Conservation (phyloP, 2,329 filamentous ascomycete genomes). For the Fusarium goolgardi region DNA sequence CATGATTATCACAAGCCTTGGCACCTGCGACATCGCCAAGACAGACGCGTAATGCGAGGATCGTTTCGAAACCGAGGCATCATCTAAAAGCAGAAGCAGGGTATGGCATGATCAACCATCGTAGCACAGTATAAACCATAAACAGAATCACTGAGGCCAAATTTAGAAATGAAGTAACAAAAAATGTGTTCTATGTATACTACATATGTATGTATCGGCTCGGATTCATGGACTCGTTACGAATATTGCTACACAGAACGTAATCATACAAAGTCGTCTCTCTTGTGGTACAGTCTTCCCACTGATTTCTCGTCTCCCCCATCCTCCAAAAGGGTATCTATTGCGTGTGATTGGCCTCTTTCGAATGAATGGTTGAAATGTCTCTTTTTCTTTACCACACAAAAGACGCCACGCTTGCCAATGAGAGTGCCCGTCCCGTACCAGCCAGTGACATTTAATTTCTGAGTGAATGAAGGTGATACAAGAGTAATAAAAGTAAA, state of each 20-base stretch:
- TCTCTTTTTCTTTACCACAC: constrained; percentile 15
- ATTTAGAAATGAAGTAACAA: constrained; percentile 10
- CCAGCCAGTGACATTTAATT: constrained; percentile 46
- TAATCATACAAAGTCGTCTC: constrained; percentile 34
- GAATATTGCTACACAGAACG: constrained; percentile 32
- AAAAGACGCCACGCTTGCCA: constrained; percentile 38
- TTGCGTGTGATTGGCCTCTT: constrained; percentile 6
- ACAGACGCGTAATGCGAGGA: constrained; percentile 17
- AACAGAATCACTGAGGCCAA: constrained; percentile 5
- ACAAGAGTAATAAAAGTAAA: constrained; percentile 15
- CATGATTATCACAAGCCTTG: constrained; percentile 28
- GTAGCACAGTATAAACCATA: background rate
- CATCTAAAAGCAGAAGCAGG: background rate
- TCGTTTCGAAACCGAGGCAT: constrained; percentile 3
- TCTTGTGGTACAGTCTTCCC: constrained; percentile 28
- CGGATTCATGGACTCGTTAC: constrained; percentile 42
- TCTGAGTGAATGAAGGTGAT: constrained; percentile 18
- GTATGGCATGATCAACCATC: background rate
- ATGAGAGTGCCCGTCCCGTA: constrained; percentile 40
- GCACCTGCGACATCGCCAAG: constrained; percentile 26
- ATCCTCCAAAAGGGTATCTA: constrained; percentile 1
- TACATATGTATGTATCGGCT: constrained; percentile 5
- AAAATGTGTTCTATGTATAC: constrained; percentile 4
- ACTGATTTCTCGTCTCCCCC: background rate
- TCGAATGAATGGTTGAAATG: constrained; percentile 12